Evolutionary conservation across 441 rosid species (phyloP).

Genomic region (Adansonia grandidieri): DNA sequence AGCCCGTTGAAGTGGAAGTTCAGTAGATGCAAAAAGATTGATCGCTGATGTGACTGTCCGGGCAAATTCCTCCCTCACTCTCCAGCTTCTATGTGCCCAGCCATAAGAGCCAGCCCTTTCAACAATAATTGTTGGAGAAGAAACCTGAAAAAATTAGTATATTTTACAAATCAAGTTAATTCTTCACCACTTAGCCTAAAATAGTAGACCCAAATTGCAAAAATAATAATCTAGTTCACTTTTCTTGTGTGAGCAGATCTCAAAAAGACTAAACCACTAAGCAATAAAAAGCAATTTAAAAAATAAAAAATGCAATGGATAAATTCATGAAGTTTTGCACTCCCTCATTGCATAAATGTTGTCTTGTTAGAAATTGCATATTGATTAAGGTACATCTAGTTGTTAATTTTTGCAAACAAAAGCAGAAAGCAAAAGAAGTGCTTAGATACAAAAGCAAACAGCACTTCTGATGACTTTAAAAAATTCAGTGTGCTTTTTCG

Average conservation of each 20-base stretch:
- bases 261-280: background rate
- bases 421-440: background rate
- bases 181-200: background rate
- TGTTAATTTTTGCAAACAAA: background rate
- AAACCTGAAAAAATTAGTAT: constrained; percentile 58
- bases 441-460: background rate
- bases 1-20: constrained; percentile 95
- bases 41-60: constrained; percentile 95
- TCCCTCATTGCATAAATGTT: background rate
- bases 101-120: constrained; percentile 98
- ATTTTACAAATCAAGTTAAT: constrained; percentile 4
- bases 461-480: background rate
- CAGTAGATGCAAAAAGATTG: constrained; percentile 91
- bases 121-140: constrained; percentile 94
- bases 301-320: background rate
- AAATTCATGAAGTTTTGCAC: background rate
- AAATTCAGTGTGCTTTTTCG: background rate
- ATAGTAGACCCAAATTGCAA: constrained; percentile 7
- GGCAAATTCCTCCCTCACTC: constrained; percentile 95
- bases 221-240: background rate
- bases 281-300: background rate
- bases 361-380: constrained; percentile 9
- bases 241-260: background rate
- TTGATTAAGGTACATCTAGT: background rate
- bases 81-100: constrained; percentile 94